Evolutionary conservation across 345 rosid genomes (phyloP).

Genomic region (Arabis alpina): DNA sequence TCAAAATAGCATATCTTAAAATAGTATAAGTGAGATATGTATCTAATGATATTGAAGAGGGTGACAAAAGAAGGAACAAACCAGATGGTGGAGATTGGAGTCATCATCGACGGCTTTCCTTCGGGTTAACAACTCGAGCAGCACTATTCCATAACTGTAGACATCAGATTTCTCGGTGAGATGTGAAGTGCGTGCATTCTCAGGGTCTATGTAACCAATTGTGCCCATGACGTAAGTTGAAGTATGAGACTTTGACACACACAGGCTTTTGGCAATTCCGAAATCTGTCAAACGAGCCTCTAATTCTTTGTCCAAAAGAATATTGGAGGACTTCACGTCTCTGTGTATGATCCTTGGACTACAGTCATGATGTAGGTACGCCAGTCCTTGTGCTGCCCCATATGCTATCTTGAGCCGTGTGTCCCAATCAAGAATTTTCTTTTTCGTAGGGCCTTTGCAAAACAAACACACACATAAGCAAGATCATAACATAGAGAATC

Average conservation of each 20-base stretch:
- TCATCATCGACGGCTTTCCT: conserved; percentile 92
- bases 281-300: conserved; percentile 98
- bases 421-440: conserved; percentile 85
- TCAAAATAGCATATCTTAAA: too few relatives aligned
- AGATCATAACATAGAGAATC: background rate
- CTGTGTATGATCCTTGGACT: conserved; percentile 93
- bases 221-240: conserved; percentile 94
- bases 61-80: conserved; percentile 40
- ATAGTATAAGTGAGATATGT: too few relatives aligned
- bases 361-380: conserved; percentile 96
- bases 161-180: conserved; percentile 95
- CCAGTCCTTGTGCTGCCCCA: conserved; percentile 92
- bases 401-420: conserved; percentile 80
- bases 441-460: conserved; percentile 66
- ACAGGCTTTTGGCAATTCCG: conserved; percentile 90
- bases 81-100: conserved; percentile 92
- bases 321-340: conserved; percentile 91
- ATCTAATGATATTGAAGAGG: too few relatives aligned
- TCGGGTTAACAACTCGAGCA: conserved; percentile 88
- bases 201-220: conserved; percentile 96
- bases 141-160: conserved; percentile 90
- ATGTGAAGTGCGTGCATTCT: conserved; percentile 92
- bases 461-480: conserved; percentile 33
- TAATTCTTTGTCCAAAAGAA: conserved; percentile 80
- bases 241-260: conserved; percentile 77